These are phyloP conservation scores for Osmanthus fragrans DNA, from an alignment of 257 asterid genomes.

Conservation along the genomic window DNA sequence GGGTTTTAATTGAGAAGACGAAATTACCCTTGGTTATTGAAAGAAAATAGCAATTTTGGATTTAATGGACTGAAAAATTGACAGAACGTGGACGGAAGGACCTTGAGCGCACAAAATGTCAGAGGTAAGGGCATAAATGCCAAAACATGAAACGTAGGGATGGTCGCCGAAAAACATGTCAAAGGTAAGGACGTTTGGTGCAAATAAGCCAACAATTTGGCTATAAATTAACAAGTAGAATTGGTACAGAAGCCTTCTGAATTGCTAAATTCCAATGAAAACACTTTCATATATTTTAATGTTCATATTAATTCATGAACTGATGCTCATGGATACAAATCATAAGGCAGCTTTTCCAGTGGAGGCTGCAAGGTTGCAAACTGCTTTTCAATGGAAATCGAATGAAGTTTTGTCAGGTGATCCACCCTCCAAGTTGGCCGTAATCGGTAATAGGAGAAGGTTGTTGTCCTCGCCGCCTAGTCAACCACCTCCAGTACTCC, in stretches of 20 bases:
- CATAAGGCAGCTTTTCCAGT: background rate
- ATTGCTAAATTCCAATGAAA: background rate
- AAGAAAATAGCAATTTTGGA: no score
- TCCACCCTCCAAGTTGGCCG: background rate
- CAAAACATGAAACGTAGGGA: no score
- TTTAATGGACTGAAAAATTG: no score
- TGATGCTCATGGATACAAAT: background rate
- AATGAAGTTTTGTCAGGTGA: background rate
- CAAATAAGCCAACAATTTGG: no score
- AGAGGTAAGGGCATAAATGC: no score
- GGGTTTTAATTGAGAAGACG: no score
- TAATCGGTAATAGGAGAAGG: background rate
- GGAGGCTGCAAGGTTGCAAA: background rate
- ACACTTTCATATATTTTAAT: background rate
- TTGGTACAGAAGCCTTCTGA: background rate
- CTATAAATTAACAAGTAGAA: background rate
- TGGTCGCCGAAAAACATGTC: no score
- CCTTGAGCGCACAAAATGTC: no score
- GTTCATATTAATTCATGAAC: background rate
- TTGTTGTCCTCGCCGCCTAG: background rate
- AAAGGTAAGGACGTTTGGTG: no score
- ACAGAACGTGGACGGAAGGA: no score
- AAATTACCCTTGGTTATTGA: no score
- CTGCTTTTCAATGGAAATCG: background rate
- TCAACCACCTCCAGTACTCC: no score